Percentiles rank a stretch among this genome's conserved stretches.
These are phyloP conservation scores for Ascochyta pisi DNA, from an alignment of 2,329 filamentous ascomycete species.

Conservation along the genomic window DNA sequence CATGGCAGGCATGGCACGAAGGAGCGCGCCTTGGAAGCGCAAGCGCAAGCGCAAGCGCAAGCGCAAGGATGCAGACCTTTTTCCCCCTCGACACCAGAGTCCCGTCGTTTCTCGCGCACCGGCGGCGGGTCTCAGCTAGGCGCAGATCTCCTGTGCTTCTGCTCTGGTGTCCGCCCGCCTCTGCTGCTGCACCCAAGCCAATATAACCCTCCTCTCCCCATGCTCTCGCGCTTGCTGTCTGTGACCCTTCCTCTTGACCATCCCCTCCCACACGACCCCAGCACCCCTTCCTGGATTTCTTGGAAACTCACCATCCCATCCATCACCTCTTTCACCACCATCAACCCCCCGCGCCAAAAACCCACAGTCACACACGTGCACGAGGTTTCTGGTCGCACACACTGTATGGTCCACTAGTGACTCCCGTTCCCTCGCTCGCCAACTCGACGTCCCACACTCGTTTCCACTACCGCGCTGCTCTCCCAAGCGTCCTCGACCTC, in stretches of 20 bases:
- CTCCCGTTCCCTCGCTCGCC: slow-evolving; percentile 35
- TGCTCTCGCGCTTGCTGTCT: slow-evolving; percentile 18
- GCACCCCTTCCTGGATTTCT: not conserved
- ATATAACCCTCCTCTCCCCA: slow-evolving; percentile 38
- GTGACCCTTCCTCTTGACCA: slow-evolving; percentile 19
- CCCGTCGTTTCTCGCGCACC: slow-evolving; percentile 34
- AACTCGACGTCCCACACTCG: slow-evolving; percentile 41
- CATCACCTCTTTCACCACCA: no score
- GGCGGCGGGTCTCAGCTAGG: slow-evolving; percentile 24
- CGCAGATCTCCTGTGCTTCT: slow-evolving; percentile 18
- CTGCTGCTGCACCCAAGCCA: slow-evolving; percentile 27
- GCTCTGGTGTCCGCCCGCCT: not conserved
- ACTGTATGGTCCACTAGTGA: slow-evolving; percentile 25
- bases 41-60: slow-evolving; percentile 17
- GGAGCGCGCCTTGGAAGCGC: slow-evolving; percentile 23
- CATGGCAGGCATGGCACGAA: slow-evolving; percentile 28
- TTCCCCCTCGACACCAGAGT: slow-evolving; percentile 25
- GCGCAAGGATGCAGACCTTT: slow-evolving; percentile 18
- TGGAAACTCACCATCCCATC: no score
- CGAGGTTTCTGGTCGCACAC: slow-evolving; percentile 26
- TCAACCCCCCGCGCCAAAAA: no score
- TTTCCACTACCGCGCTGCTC: slow-evolving; percentile 36
- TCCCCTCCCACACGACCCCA: slow-evolving; percentile 15
- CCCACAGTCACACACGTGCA: slow-evolving; percentile 31
- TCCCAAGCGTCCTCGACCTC: slow-evolving; percentile 20